Evolutionary conservation across 1,139 yeast species (phyloP).

Genomic region (Pichia sp.): DNA sequence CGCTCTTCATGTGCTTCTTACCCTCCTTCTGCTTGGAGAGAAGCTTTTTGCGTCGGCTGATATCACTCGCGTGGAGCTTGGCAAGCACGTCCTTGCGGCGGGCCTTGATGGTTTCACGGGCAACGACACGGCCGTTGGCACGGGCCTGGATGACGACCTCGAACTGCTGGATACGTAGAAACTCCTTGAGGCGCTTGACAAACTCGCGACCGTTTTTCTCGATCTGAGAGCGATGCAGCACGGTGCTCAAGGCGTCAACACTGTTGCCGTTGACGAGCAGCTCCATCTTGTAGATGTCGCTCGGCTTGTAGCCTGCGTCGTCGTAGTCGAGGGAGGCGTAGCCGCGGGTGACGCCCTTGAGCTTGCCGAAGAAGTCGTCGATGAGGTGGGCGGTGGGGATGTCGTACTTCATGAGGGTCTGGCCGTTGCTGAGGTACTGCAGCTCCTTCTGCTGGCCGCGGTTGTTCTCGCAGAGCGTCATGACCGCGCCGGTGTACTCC

Average conservation of each 20-base stretch:
- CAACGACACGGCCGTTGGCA: conserved; percentile 77
- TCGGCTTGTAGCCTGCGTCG: conserved; percentile 77
- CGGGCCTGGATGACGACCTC: conserved; percentile 92
- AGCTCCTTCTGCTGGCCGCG: conserved; percentile 81
- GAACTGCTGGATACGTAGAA: conserved; percentile 72
- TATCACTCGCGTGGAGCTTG: conserved; percentile 88
- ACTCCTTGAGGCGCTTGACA: conserved; percentile 78
- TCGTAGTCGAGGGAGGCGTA: conserved; percentile 94
- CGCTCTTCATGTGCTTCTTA: conserved; percentile 74
- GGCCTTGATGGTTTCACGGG: conserved; percentile 92
- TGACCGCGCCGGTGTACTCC: conserved; percentile 85
- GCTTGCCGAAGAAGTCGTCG: conserved; percentile 90
- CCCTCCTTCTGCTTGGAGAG: conserved; percentile 91
- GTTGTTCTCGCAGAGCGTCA: conserved; percentile 77
- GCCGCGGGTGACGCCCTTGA: conserved; percentile 86
- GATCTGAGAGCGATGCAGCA: conserved; percentile 78
- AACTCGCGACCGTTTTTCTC: conserved; percentile 71
- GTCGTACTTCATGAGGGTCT: conserved; percentile 72
- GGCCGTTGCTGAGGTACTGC: conserved; percentile 75
- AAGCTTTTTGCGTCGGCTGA: conserved; percentile 83
- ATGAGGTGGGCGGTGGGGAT: conserved; percentile 86
- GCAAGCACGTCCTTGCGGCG: conserved; percentile 91
- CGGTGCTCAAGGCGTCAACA: conserved; percentile 89
- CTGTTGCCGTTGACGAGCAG: conserved; percentile 84
- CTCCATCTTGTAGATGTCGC: conserved; percentile 84